Base-by-base conservation (phyloP, 257 asterid genomes). In the Nicotiana sylvestris region DNA sequence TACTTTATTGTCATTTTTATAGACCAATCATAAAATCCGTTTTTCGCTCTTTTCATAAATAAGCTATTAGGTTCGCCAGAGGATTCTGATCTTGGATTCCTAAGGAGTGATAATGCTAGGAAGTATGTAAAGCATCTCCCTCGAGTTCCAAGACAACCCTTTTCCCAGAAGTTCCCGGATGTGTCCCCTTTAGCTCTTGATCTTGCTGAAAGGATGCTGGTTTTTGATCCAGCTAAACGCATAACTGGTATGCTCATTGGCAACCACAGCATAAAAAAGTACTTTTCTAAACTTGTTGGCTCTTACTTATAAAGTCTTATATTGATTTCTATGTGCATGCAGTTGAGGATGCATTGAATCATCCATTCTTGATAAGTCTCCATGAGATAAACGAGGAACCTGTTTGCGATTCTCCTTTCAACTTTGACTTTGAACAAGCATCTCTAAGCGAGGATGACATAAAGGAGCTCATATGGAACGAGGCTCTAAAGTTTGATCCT, bases 11-110 rank as follows among this genome's bases (percentile, higher is more conserved):
- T 25, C 25, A 25, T 46, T 25, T 49, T 80, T 39, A 79, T 61
- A 33, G 7, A 81, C 66, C 77, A 51, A 46, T 11, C 2, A 81
- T 51, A 25, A 27, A 5, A 21, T 37, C n/a, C 15, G 9, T 27
- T 15, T 30, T 17, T n/a, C 6, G 2, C 46, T 66, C 66, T 32
- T 66, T 57, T 17, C 32, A 85, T 89, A 66, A 81, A 60, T 30
- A 87, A 94, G 98, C 89, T 94, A 60, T 68, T 94, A 83, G 98
- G 98, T 69, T 88, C 97, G 80, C 98, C 97, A 21, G 96, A 94
- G 84, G 98, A 92, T 86, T 88, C 97, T 29, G 97, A 94, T 86
- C 96, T 94, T 82, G 97, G 91, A 81, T 94, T 94, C 81, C 86
- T 94, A 62, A 91, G 97, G 81, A 93, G 92, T 61, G 93, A 93